Base-by-base conservation (phyloP, 1,139 yeast species). In the Yamadazyma diospyri region DNA sequence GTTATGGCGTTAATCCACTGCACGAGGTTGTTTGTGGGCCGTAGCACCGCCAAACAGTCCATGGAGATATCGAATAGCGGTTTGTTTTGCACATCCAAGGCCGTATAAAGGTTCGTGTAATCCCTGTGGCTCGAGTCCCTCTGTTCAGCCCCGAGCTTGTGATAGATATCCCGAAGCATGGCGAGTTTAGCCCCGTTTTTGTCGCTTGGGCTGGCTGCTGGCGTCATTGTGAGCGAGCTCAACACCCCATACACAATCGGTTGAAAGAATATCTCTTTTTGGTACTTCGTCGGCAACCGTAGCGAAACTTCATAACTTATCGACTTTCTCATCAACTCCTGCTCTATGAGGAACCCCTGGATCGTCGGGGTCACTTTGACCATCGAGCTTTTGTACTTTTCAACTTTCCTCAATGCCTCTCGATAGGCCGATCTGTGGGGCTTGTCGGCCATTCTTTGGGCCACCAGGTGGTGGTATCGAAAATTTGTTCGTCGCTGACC, bases 1-100 rank as follows among this genome's bases (percentile, higher is more conserved):
- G 44, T 30, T 2, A 64, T 37, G 1, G 64, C 55, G 4, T 40
- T 37, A 0, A 63, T 45, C 72, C 72, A 66, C 3, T 46, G 39
- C 6, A 36, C 17, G 11, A 57, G 36, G 24, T 54, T 56, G 5
- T 18, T 5, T 5, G 12, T 9, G 5, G 22, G 15, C 6, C 11
- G n/a, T n/a, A 16, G 23, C 6, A 14, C 10, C 4, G 10, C 14
- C 9, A 34, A 14, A 21, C 35, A 31, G 3, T 22, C 29, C 35
- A 34, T 26, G 7, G 31, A 29, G 8, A 34, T 13, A 16, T 19
- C 11, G 13, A 34, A 30, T 4, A 30, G 8, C 10, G 26, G 31
- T 10, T 2, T 2, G 18, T 33, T n/a, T n/a, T 22, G 2, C 5
- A 29, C 23, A 9, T 25, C 16, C 19, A 33, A 14, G 2, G 12